Base-by-base conservation (phyloP, 139 green algal species). In the Tetradesmus obliquus region DNA sequence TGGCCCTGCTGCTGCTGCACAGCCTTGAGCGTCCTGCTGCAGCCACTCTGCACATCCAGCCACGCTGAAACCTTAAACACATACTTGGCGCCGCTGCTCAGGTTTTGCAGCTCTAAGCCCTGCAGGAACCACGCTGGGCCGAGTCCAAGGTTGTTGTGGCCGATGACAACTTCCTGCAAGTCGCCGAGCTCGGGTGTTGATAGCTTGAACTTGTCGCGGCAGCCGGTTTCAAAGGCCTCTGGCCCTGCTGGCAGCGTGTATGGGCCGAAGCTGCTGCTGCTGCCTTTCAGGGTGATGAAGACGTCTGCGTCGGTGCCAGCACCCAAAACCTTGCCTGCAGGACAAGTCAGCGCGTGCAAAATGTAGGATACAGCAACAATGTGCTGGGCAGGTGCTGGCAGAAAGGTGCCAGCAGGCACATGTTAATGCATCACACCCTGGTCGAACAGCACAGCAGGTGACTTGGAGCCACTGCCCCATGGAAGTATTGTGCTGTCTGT, bases 261-360 rank as follows among this genome's bases (percentile, higher is more conserved):
- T 45, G 94, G 94, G 6, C 95, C 94, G 79, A 91, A 95, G 45
- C 53, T 58, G 22, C 69, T 86, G 22, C 55, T 71, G 53, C 92
- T 91, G 17, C 94, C 94, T 3, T 58, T 74, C 12, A 95, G 90
- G 20, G 81, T 80, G 10, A 95, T 88, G 51, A 89, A 94, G 20
- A 95, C 95, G 88, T 96, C 92, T 2, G 95, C 95, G 89, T 97
- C 94, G 10, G 95, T 97, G 58, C 94, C 95, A 5, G 95, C 94
- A 15, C 92, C 92, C 0, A 53, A 57, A 0, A 69, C 93, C 53
- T 90, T 92, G 74, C 85, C 92, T 94, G 90, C 72, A 80, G 22
- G 19, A 24, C n/a, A 54, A 24, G 8, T 66, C 7, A 45, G 32
- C 32, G 32, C 32, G 32, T 45, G 32, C 32, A 45, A 45, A 45